Evolutionary conservation across 2,329 filamentous ascomycete species (phyloP), one percentile per base, ranked within the genome.

Genomic region (Fusarium ramigenum): DNA sequence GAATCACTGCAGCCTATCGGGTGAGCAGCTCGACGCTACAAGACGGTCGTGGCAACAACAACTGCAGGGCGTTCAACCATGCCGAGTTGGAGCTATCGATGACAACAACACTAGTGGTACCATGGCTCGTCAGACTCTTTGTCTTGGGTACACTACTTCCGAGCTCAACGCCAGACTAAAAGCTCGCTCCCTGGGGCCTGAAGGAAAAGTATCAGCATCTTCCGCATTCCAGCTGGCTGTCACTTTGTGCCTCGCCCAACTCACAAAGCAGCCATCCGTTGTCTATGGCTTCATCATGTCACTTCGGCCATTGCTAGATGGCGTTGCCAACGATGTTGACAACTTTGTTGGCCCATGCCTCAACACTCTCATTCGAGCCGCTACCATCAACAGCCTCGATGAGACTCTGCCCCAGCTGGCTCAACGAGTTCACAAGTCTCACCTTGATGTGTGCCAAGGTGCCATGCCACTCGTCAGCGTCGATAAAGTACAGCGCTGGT

Each of bases 251-350:
- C 25, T 72, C 4, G 58, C 49, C 4, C 49, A 69, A 1, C 28
- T 72, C 5, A 69, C 69, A 10, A n/a, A 44, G 28, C 19, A 46
- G 15, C 7, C n/a, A 9, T 59, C 52, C 1, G 7, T 72, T 15
- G 30, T 40, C 5, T 69, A 72, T 30, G 69, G 69, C 2, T 72
- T 72, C 9, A 49, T 69, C 15, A 65, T 72, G 54, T 72, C 69
- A 1, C 63, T 72, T 11, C 53, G 69, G 1, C 69, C 69, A 6
- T 14, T 72, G 0, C 36, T 72, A 0, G 44, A 52, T 1, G 16
- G 40, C 4, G 36, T 57, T 7, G 40, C 44, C 5, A 4, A 28
- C 3, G 44, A 16, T 4, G 36, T 69, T 4, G 47, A 69, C 1
- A 34, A 8, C 5, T 64, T 72, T 14, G 32, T 72, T 10, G 69